These are phyloP conservation scores for Ophiosphaerella narmari DNA, from an alignment of 2,329 filamentous ascomycete genomes.

Conservation along the genomic window DNA sequence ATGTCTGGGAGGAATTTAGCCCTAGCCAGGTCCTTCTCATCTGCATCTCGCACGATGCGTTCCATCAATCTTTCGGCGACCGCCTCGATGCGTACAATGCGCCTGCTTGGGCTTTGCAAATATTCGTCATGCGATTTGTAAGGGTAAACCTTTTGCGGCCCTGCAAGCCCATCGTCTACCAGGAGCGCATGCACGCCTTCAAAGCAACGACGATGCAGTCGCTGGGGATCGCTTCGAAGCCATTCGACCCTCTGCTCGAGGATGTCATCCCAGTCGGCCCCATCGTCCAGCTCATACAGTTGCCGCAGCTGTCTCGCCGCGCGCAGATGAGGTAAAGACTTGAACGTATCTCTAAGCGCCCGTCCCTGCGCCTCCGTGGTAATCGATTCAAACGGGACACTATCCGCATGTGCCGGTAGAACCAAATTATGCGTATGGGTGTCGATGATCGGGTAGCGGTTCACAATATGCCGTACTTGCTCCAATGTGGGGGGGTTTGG, in stretches of 20 bases:
- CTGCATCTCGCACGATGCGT: conserved; percentile 50
- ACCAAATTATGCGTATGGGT: conserved; percentile 74
- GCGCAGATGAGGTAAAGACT: conserved; percentile 70
- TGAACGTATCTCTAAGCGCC: conserved; percentile 65
- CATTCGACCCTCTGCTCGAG: conserved; percentile 54
- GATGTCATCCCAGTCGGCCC: conserved; percentile 65
- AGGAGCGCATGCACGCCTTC: conserved; percentile 73
- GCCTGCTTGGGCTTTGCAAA: conserved; percentile 66
- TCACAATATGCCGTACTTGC: conserved; percentile 39
- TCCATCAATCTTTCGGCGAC: conserved; percentile 68
- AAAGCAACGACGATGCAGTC: conserved; percentile 68
- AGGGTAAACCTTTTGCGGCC: conserved; percentile 59
- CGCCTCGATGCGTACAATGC: conserved; percentile 78
- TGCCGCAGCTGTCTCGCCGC: conserved; percentile 70
- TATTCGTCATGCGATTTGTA: conserved; percentile 66
- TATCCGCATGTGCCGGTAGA: conserved; percentile 53
- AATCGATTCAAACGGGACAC: conserved; percentile 64
- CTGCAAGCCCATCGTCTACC: conserved; percentile 74
- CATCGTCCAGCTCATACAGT: conserved; percentile 62
- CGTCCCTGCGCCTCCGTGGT: conserved; percentile 73
- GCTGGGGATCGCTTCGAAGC: conserved; percentile 54
- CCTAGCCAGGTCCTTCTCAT: conserved; percentile 39
- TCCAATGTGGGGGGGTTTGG: conserved; percentile 28
- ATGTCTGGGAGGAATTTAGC: conserved; percentile 42
- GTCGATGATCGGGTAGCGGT: conserved; percentile 67